A percentile compares a stretch with the other conserved stretches of the same genome.
These are phyloP conservation scores for Haplosporangium gracile DNA, from an alignment of 192 early-diverging fungal species.

Conservation along the genomic window DNA sequence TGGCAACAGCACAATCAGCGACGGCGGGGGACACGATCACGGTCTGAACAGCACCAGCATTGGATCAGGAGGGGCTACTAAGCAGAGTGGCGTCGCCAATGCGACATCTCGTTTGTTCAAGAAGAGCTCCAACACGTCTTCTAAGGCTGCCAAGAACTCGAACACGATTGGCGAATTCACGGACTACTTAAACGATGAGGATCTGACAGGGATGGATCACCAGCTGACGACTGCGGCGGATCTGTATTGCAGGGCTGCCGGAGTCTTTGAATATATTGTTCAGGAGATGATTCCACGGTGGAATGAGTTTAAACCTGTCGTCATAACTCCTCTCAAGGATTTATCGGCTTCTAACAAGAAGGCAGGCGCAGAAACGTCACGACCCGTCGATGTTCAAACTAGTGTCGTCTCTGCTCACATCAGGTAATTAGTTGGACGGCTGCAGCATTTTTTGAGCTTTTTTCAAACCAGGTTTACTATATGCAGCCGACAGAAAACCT, in stretches of 20 bases:
- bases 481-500: no score
- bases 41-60: constrained; percentile 1
- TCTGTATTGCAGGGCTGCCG: constrained; percentile 63
- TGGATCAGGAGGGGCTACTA: constrained; percentile 3
- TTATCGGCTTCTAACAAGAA: background rate
- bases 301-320: constrained; percentile 32
- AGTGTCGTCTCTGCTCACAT: constrained; percentile 47
- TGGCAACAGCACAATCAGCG: constrained; percentile 1
- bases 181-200: constrained; percentile 48
- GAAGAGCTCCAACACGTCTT: constrained; percentile 12
- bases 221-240: constrained; percentile 60
- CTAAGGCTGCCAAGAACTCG: constrained; percentile 15
- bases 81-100: background rate
- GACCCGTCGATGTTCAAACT: constrained; percentile 46
- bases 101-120: constrained; percentile 41
- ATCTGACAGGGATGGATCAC: constrained; percentile 43
- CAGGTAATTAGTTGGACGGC: constrained; percentile 8
- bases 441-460: background rate
- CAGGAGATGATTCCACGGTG: constrained; percentile 62
- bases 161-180: constrained; percentile 56
- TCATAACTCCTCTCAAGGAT: background rate
- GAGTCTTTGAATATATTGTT: constrained; percentile 65
- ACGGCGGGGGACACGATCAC: background rate
- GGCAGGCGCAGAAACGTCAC: constrained; percentile 5
- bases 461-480: background rate